phyloP scores from a whole-genome alignment of 495 filamentous ascomycete genomes.

The Penicillium dipodomyicola region DNA sequence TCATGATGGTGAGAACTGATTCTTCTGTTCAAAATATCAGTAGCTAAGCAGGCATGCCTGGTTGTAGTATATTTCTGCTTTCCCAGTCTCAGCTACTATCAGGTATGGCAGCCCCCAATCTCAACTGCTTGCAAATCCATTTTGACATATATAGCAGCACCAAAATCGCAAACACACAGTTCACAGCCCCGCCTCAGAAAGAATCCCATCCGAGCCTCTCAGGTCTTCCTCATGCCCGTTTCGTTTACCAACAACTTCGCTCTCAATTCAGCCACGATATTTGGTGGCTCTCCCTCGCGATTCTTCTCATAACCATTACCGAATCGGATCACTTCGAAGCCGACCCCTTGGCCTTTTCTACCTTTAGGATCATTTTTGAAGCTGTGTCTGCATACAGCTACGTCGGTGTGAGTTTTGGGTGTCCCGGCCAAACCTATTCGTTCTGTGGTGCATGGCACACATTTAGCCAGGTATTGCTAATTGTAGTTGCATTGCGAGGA shows the following conservation, averaged over 20 bases:
- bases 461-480: conserved; percentile 71
- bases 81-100: conserved; percentile 57
- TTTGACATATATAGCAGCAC: conserved; percentile 24
- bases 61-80: conserved; percentile 58
- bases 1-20: conserved; percentile 65
- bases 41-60: neutral
- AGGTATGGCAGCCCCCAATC: conserved; percentile 25
- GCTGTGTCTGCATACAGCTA: conserved; percentile 82
- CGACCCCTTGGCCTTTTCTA: conserved; percentile 66
- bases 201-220: conserved; percentile 3
- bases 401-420: conserved; percentile 73
- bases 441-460: conserved; percentile 71
- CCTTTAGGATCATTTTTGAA: conserved; percentile 88
- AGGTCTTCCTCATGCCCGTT: conserved; percentile 40
- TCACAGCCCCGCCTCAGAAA: conserved; percentile 22
- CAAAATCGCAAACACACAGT: too few species aligned
- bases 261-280: conserved; percentile 82
- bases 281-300: conserved; percentile 76
- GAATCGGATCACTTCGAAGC: conserved; percentile 63
- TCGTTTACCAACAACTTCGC: conserved; percentile 60
- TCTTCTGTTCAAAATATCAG: conserved; percentile 4
- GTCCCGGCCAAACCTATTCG: conserved; percentile 61
- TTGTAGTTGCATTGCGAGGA: conserved; percentile 71
- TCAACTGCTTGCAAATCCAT: neutral
- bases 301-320: conserved; percentile 67